phyloP scores from a whole-genome alignment of 306 rosid species.

The Trifolium subterraneum region DNA sequence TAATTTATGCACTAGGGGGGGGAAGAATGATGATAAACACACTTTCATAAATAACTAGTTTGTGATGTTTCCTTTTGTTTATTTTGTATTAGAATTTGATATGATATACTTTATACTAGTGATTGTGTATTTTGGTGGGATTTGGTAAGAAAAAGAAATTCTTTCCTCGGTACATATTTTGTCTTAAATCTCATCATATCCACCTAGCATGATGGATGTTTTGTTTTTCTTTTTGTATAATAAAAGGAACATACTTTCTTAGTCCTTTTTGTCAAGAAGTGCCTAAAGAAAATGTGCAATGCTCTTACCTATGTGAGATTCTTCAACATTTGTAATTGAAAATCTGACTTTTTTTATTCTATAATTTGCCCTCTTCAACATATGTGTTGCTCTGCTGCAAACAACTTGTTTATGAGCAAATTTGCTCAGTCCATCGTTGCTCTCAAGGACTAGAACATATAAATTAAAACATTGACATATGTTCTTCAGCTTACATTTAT shows the following conservation, averaged over 20 bases:
- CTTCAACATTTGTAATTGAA: conserved; percentile 36
- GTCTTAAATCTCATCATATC: conserved; percentile 16
- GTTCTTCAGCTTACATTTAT: conserved; percentile 16
- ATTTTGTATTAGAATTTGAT: conserved; percentile 7
- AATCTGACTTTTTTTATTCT: not conserved
- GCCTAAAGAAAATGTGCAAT: conserved; percentile 6
- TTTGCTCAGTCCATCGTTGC: not conserved
- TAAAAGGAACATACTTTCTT: not conserved
- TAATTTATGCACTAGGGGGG: conserved; percentile 8
- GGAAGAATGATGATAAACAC: conserved; percentile 1
- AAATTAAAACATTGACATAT: conserved; percentile 13
- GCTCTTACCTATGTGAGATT: conserved; percentile 13
- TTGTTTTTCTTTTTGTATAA: conserved; percentile 9
- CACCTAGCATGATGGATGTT: conserved; percentile 11
- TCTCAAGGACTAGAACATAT: conserved; percentile 18
- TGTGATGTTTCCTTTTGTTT: conserved; percentile 1
- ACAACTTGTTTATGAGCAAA: conserved; percentile 6
- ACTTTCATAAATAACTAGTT: not conserved
- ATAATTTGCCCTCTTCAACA: conserved; percentile 8
- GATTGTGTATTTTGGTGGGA: not conserved
- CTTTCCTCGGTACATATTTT: not conserved
- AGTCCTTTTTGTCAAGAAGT: conserved; percentile 3
- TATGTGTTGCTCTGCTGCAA: not conserved
- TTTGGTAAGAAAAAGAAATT: conserved; percentile 10
- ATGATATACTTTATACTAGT: not conserved